phyloP scores from a whole-genome alignment of 352 stramenopile species.

The Globisporangium middletonii region DNA sequence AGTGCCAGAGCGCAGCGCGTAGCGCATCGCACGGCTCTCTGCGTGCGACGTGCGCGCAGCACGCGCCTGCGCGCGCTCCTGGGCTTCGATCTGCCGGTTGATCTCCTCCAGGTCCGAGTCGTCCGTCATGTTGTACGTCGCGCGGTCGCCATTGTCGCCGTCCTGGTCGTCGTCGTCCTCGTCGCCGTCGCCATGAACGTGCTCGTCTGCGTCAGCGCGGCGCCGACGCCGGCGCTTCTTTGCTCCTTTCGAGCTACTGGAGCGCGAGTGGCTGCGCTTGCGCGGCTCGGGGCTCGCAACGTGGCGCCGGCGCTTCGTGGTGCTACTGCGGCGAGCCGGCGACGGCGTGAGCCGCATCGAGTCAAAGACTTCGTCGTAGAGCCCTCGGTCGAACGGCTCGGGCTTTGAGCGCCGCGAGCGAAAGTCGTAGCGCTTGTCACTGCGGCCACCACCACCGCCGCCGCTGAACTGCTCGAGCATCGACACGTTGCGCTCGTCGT shows the following conservation, averaged over 20 bases:
- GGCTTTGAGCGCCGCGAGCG: constrained; percentile 47
- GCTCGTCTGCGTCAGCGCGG: constrained; percentile 13
- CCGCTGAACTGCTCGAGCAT: constrained; percentile 7
- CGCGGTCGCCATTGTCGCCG: constrained; percentile 13
- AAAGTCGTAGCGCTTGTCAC: constrained; percentile 36
- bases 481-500: constrained; percentile 8
- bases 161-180: constrained; percentile 29
- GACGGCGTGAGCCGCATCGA: constrained; percentile 17
- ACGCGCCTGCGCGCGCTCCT: constrained; percentile 30
- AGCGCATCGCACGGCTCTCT: constrained; percentile 33
- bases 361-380: constrained; percentile 71
- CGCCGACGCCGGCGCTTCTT: constrained; percentile 6
- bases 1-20: constrained; percentile 53
- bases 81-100: constrained; percentile 38
- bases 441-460: not conserved
- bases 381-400: constrained; percentile 48
- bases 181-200: constrained; percentile 12
- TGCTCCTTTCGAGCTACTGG: not conserved
- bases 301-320: constrained; percentile 16
- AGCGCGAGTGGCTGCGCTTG: constrained; percentile 2
- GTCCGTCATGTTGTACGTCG: constrained; percentile 28
- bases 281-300: constrained; percentile 6
- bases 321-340: not conserved
- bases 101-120: constrained; percentile 52
- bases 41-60: constrained; percentile 14